Conservation (phyloP, 192 early-diverging fungal genomes). For the Mortierella hygrophila region DNA sequence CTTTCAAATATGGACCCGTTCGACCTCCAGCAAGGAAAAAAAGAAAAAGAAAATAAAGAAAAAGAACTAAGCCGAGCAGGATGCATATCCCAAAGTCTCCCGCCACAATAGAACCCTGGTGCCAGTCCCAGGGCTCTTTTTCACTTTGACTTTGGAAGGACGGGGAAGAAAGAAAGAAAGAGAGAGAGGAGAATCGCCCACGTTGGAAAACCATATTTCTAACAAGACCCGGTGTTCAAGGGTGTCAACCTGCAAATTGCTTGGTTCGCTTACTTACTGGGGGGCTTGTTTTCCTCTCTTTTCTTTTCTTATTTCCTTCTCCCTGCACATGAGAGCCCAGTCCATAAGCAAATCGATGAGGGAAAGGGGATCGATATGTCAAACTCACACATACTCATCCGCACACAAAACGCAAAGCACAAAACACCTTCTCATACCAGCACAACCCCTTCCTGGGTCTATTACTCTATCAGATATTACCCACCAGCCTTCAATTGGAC, state of each 20-base stretch:
- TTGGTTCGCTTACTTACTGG: neutral
- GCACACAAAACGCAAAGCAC: neutral
- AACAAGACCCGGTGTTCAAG: neutral
- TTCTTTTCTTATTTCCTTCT: neutral
- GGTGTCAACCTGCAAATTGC: neutral
- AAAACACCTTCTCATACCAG: neutral
- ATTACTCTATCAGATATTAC: neutral
- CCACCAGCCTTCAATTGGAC: neutral
- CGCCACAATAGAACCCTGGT: neutral
- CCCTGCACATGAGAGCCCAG: conserved; percentile 9
- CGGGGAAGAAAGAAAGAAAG: neutral
- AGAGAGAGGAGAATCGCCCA: neutral
- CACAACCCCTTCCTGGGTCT: neutral
- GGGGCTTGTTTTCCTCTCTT: neutral
- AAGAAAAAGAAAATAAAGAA: neutral
- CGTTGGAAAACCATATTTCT: conserved; percentile 1
- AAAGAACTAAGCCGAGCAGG: neutral
- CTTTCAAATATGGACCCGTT: neutral
- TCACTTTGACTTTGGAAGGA: no score
- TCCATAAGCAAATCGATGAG: neutral
- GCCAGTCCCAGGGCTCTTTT: neutral
- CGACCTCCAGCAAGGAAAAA: neutral
- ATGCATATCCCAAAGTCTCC: neutral
- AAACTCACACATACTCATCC: neutral
- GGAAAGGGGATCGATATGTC: neutral